Percentiles rank a stretch among this genome's conserved stretches.
phyloP scores from a whole-genome alignment of 2,329 filamentous ascomycete species.

The Cladorrhinum sp. region DNA sequence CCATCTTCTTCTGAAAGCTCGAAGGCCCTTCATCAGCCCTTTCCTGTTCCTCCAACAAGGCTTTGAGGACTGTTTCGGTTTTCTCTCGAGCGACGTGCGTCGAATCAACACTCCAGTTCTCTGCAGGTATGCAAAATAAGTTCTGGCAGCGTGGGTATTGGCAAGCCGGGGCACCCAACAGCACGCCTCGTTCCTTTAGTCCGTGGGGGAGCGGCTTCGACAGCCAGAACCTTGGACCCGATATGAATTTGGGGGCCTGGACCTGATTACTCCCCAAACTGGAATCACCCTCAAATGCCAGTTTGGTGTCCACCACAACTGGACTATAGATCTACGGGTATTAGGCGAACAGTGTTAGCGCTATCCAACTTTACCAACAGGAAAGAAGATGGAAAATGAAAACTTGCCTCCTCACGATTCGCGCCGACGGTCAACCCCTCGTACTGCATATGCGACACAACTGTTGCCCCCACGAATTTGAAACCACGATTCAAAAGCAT shows the following conservation, averaged over 20 bases:
- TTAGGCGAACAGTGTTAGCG: too few species aligned
- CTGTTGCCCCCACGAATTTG: slow-evolving; percentile 24
- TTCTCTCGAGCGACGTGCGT: slow-evolving; percentile 5
- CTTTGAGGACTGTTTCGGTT: not conserved
- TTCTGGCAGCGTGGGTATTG: not conserved
- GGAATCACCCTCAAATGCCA: slow-evolving; percentile 24
- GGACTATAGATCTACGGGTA: slow-evolving; percentile 28
- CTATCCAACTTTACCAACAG: too few species aligned
- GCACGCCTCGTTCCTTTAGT: too few species aligned
- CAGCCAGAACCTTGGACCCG: not conserved
- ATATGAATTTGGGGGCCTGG: not conserved
- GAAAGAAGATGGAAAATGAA: too few species aligned
- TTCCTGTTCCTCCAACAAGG: slow-evolving; percentile 21
- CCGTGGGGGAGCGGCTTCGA: too few species aligned
- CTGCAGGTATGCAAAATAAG: too few species aligned
- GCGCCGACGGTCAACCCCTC: slow-evolving; percentile 26
- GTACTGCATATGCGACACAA: slow-evolving; percentile 30
- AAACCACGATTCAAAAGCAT: slow-evolving; percentile 20
- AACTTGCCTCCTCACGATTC: slow-evolving; percentile 18
- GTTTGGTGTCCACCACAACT: slow-evolving; percentile 32
- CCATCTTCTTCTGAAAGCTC: slow-evolving; percentile 18
- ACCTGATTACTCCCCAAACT: not conserved
- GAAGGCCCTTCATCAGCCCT: not conserved
- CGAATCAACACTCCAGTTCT: too few species aligned
- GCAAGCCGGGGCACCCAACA: too few species aligned